A percentile compares a stretch with the other conserved stretches of the same genome.
phyloP scores from a whole-genome alignment of 495 filamentous ascomycete genomes.

The Thozetella sp. region DNA sequence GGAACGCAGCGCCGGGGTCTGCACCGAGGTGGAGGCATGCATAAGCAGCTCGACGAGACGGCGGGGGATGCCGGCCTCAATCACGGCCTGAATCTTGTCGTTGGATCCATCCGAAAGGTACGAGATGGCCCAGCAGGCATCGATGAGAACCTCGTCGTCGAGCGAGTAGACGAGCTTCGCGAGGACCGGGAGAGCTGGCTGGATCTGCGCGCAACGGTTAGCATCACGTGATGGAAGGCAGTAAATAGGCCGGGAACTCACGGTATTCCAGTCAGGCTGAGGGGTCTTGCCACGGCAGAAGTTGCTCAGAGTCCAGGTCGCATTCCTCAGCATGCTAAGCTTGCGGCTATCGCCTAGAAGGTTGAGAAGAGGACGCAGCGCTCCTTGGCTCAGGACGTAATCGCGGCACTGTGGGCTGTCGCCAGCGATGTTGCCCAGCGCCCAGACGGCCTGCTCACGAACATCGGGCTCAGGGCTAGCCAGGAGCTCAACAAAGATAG shows the following conservation, averaged over 20 bases:
- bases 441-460: slow-evolving; percentile 98
- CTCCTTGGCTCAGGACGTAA: slow-evolving; percentile 88
- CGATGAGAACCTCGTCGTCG: slow-evolving; percentile 97
- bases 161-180: slow-evolving; percentile 97
- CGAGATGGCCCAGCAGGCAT: slow-evolving; percentile 99
- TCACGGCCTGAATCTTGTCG: slow-evolving; percentile 99
- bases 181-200: slow-evolving; percentile 94
- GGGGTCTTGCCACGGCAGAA: slow-evolving; percentile 99
- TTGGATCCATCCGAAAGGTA: slow-evolving; percentile 99
- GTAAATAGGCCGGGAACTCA: slow-evolving; percentile 46
- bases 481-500: slow-evolving; percentile 96
- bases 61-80: slow-evolving; percentile 96
- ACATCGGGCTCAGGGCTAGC: slow-evolving; percentile 97
- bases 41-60: slow-evolving; percentile 96
- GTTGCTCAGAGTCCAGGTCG: slow-evolving; percentile 99
- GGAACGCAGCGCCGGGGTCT: slow-evolving; percentile 95
- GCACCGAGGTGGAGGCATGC: slow-evolving; percentile 98
- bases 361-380: slow-evolving; percentile 83
- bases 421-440: slow-evolving; percentile 97
- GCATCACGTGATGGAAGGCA: slow-evolving; percentile 18
- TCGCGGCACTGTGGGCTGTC: slow-evolving; percentile 97
- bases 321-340: slow-evolving; percentile 98
- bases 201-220: slow-evolving; percentile 64
- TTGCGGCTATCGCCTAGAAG: slow-evolving; percentile 97
- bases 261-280: slow-evolving; percentile 96